Percentiles rank a stretch among this genome's conserved stretches.
phyloP scores from a whole-genome alignment of 805 yeast species.

The Lipomyces spencermartinsiae region DNA sequence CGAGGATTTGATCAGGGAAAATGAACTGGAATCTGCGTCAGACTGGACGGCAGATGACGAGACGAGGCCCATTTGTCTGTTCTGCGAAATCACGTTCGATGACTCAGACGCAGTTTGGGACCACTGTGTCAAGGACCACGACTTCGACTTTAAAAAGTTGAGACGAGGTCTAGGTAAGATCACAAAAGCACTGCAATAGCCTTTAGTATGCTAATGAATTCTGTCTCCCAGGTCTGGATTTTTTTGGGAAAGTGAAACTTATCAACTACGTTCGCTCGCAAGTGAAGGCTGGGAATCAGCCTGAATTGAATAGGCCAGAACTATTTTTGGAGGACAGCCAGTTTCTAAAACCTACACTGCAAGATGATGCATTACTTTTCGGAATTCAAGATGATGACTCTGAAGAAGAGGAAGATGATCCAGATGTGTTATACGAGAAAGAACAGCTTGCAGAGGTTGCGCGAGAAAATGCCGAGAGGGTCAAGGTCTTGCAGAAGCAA shows the following conservation, averaged over 20 bases:
- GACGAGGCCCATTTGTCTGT: constrained; percentile 36
- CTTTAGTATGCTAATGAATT: not conserved
- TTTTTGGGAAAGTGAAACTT: constrained; percentile 42
- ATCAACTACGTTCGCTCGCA: constrained; percentile 42
- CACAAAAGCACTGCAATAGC: too few relatives aligned
- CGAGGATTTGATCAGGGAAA: constrained; percentile 38
- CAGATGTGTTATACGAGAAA: constrained; percentile 42
- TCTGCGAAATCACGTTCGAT: constrained; percentile 34
- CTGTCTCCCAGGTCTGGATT: constrained; percentile 34
- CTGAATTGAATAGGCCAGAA: constrained; percentile 31
- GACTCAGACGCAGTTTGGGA: constrained; percentile 37
- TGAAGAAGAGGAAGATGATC: constrained; percentile 36
- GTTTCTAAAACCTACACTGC: constrained; percentile 41
- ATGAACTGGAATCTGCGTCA: constrained; percentile 42
- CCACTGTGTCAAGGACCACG: constrained; percentile 37
- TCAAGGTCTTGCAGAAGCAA: constrained; percentile 23
- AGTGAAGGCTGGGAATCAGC: constrained; percentile 27
- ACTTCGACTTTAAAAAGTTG: constrained; percentile 38
- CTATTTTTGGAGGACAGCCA: constrained; percentile 37
- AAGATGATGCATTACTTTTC: constrained; percentile 41
- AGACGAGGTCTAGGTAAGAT: constrained; percentile 25
- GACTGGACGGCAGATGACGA: constrained; percentile 42
- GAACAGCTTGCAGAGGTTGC: constrained; percentile 15
- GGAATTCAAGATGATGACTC: constrained; percentile 40
- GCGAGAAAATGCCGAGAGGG: constrained; percentile 18